phyloP scores from a whole-genome alignment of 257 asterid genomes.

The Solanum clarkiae region DNA sequence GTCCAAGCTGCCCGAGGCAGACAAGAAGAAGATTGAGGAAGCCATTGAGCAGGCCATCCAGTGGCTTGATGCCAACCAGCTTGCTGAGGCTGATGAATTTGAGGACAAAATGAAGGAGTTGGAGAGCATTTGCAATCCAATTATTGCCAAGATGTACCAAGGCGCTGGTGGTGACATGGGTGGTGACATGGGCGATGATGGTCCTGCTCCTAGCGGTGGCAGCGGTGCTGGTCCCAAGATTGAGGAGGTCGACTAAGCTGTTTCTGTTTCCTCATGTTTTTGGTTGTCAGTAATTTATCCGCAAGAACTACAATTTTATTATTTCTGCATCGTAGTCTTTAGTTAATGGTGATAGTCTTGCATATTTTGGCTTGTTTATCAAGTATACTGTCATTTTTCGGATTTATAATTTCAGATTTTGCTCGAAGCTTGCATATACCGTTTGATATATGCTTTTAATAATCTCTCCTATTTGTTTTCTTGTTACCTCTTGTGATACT shows the following conservation, averaged over 20 bases:
- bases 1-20: conserved; percentile 30
- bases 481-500: background rate
- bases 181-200: conserved; percentile 41
- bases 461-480: background rate
- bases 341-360: background rate
- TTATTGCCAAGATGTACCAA: conserved; percentile 2
- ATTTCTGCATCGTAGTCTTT: background rate
- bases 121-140: background rate
- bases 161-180: conserved; percentile 25
- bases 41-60: conserved; percentile 17
- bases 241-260: conserved; percentile 42
- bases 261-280: background rate
- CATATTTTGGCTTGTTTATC: background rate
- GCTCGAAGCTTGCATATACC: background rate
- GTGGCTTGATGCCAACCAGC: conserved; percentile 24
- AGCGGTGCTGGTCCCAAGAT: conserved; percentile 51
- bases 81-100: conserved; percentile 18
- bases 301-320: background rate
- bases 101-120: conserved; percentile 26
- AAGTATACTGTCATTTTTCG: background rate
- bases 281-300: background rate
- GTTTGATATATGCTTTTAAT: background rate
- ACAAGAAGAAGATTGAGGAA: conserved; percentile 21
- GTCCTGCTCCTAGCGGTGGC: conserved; percentile 24
- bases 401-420: background rate